Evolutionary conservation across 1,139 yeast genomes (phyloP).

Genomic region (Tardiomyces depauwii): DNA sequence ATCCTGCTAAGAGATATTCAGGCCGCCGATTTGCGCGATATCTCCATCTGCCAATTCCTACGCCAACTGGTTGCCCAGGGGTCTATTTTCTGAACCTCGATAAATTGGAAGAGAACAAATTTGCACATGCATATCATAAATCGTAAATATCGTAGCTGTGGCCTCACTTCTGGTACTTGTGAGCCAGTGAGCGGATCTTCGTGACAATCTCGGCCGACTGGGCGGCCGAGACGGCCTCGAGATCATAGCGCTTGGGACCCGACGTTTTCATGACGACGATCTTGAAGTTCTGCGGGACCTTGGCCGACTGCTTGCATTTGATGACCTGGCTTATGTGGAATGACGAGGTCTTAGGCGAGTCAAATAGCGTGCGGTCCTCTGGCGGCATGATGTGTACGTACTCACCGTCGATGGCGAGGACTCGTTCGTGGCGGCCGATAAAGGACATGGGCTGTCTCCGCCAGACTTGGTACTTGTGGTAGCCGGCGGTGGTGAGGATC

Average conservation of each 20-base stretch:
- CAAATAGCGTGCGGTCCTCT: constrained; percentile 54
- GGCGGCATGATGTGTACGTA: constrained; percentile 84
- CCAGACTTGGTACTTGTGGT: constrained; percentile 65
- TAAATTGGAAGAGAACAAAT: no score
- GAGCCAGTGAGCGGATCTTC: constrained; percentile 22
- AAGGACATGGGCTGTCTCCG: constrained; percentile 80
- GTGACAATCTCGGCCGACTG: constrained; percentile 70
- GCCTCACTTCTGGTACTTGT: not conserved
- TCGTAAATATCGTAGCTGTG: not conserved
- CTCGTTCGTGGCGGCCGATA: constrained; percentile 68
- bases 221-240: constrained; percentile 56
- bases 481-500: constrained; percentile 18
- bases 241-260: constrained; percentile 69
- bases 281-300: constrained; percentile 72
- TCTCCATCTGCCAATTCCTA: no score
- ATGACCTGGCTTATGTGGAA: constrained; percentile 76
- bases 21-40: no score
- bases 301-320: constrained; percentile 65
- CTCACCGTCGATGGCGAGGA: constrained; percentile 86
- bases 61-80: no score
- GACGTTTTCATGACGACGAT: constrained; percentile 61
- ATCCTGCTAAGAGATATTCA: no score
- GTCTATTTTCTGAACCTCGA: no score
- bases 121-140: no score
- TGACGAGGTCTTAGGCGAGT: constrained; percentile 73